Evolutionary conservation across 148 eudicot species (phyloP).

Genomic region (Spergularia bocconei): DNA sequence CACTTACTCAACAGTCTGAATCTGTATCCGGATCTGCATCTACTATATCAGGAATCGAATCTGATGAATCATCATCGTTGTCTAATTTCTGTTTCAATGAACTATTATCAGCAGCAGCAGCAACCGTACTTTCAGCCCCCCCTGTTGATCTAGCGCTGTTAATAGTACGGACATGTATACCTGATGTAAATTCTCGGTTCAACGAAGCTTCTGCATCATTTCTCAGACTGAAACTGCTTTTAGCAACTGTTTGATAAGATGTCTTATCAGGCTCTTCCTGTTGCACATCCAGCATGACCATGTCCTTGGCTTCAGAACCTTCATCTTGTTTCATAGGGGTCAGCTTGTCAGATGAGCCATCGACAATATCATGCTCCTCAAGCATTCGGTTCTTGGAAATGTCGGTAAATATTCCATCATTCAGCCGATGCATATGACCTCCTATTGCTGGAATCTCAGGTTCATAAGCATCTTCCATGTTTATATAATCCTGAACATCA

Average conservation of each 20-base stretch:
- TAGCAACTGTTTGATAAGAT: slow-evolving; percentile 1
- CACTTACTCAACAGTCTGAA: slow-evolving; percentile 23
- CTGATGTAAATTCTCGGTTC: not conserved
- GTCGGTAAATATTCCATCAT: slow-evolving; percentile 19
- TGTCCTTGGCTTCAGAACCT: slow-evolving; percentile 19
- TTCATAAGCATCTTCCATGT: slow-evolving; percentile 43
- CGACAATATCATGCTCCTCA: slow-evolving; percentile 19
- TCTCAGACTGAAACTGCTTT: not conserved
- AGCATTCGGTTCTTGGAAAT: slow-evolving; percentile 10
- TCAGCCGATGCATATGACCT: slow-evolving; percentile 19
- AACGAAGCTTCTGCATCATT: not conserved
- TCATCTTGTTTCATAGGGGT: slow-evolving; percentile 22
- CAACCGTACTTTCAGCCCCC: slow-evolving; percentile 5
- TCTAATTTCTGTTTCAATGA: slow-evolving; percentile 3
- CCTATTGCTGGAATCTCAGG: slow-evolving; percentile 28
- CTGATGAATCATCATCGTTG: slow-evolving; percentile 20
- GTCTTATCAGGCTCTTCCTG: slow-evolving; percentile 19
- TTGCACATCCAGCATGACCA: slow-evolving; percentile 34
- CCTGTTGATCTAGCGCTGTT: not conserved
- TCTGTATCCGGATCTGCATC: slow-evolving; percentile 39
- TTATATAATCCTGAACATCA: slow-evolving; percentile 50
- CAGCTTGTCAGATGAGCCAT: slow-evolving; percentile 9
- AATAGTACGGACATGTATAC: not conserved
- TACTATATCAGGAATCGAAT: slow-evolving; percentile 34
- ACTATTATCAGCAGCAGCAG: not conserved